Evolutionary conservation across 2,329 filamentous ascomycete species (phyloP), one percentile per base, ranked within the genome.

Genomic region (Aspergillus calidoustus): DNA sequence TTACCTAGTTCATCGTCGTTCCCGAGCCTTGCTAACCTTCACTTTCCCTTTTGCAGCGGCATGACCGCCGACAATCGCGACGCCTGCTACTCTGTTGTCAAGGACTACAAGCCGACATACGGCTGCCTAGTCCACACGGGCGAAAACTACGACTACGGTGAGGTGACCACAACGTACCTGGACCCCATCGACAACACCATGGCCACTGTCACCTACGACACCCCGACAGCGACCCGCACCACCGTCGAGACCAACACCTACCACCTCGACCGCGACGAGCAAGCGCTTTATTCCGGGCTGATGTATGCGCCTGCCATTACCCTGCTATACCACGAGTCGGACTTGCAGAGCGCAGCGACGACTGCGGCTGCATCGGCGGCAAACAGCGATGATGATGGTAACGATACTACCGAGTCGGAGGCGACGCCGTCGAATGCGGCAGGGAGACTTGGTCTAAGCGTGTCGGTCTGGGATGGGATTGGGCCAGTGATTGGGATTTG

Each of bases 291-390:
- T 17, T 46, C 38, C 23, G 53, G 23, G 7, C 9, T 55, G n/a
- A n/a, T 46, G 15, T 47, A 34, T n/a, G 43, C 43, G 38, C 53
- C 53, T 7, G 41, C 19, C 13, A 31, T 55, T 25, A 55, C 53
- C 19, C 38, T 55, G 11, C n/a, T 55, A 28, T 25, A 55, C 23
- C 53, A 55, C 17, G 53, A 55, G 53, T 47, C 38, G 15, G 53
- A 55, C 22, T 9, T 48, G 4, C n/a, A 44, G 25, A 19, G 19
- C 19, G 25, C 43, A 2, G 53, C 23, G 43, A 28, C 23, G 43
- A n/a, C 41, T 22, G 53, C 22, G 30, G 34, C 49, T 30, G 17
- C 30, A n/a, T 50, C 47, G 9, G 22, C 19, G 7, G 8, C 30
- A 3, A 34, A 34, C 22, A 38, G n/a, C n/a, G 52, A n/a, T 11